Evolutionary conservation across 2,329 filamentous ascomycete species (phyloP), one percentile per base, ranked within the genome.

Genomic region (Arthrocladium fulminans): DNA sequence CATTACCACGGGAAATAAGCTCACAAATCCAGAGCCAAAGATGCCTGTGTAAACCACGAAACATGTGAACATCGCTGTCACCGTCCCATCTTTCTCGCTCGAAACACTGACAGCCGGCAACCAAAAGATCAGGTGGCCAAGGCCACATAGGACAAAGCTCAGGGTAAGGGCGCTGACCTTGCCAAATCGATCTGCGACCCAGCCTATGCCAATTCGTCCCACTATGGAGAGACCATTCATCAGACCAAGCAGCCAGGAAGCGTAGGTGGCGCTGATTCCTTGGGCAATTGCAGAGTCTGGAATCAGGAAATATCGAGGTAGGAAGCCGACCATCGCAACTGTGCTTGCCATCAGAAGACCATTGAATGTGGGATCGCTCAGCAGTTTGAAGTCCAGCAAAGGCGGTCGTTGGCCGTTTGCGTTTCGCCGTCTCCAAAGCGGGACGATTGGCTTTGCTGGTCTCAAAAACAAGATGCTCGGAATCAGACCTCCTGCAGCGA

Each of bases 81-180:
- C 37, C 17, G 37, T 40, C 6, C 3, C 20, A 13, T n/a, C 15
- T n/a, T 19, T 40, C 13, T 40, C 37, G 20, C 20, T 40, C 23
- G 37, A 13, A 5, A 40, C 37, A n/a, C 15, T 22, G 6, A 40
- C 37, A 12, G 15, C 37, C 3, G 37, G 37, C 20, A 40, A 20
- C 37, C 37, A 40, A 13, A 40, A 40, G 15, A 40, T 7, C n/a
- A 40, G 23, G 13, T 40, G 37, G 13, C 37, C 37, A 40, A 22
- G 20, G 20, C 37, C 37, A 40, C 37, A 40, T 13, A 19, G 20
- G 37, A 40, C 23, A 40, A 40, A 40, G 20, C 37, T 40, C 13
- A 40, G 32, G 12, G 3, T 40, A 4, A 40, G 37, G 23, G 37
- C 37, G 5, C 3, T 40, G 5, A 40, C 37, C 13, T 40, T 40